Conservation (phyloP, 805 yeast species). For the Cyberlindnera maclurae region DNA sequence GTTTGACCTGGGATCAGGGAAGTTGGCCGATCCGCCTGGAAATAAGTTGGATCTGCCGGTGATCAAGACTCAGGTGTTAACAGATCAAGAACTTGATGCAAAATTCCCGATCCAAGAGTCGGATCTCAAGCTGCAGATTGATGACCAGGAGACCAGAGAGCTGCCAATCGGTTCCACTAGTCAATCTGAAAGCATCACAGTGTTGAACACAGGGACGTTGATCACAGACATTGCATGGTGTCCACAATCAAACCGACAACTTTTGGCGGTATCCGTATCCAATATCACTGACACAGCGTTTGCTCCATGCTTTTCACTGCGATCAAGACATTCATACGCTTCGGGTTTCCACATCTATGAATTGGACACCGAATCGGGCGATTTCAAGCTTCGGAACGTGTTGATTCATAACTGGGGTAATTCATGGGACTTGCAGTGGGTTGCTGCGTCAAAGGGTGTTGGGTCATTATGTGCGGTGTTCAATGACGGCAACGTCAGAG, state of each 20-base stretch:
- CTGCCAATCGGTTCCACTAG: conserved; percentile 14
- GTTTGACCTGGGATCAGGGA: conserved; percentile 34
- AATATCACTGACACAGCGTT: conserved; percentile 26
- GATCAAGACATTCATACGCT: conserved; percentile 23
- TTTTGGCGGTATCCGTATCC: conserved; percentile 45
- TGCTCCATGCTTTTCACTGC: conserved; percentile 22
- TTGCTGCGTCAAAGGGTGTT: conserved; percentile 30
- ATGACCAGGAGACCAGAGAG: conserved; percentile 6
- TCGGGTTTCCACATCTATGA: conserved; percentile 42
- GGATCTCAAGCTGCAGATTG: conserved; percentile 15
- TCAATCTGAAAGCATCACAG: conserved; percentile 28
- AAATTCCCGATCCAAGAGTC: conserved; percentile 19
- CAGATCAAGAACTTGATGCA: conserved; percentile 18
- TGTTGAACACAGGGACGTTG: conserved; percentile 44
- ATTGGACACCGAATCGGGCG: conserved; percentile 24
- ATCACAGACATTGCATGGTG: conserved; percentile 51
- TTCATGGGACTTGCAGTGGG: conserved; percentile 34
- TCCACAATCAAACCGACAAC: conserved; percentile 27
- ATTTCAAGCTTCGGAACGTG: conserved; percentile 26
- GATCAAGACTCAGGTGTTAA: conserved; percentile 14
- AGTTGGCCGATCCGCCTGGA: conserved; percentile 20
- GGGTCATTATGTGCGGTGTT: conserved; percentile 47
- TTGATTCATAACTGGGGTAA: conserved; percentile 39
- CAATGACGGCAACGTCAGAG: conserved; percentile 50
- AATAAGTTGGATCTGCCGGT: conserved; percentile 4